Base-by-base conservation (phyloP, 768 basidiomycete species). In the Auriscalpium microsporum region DNA sequence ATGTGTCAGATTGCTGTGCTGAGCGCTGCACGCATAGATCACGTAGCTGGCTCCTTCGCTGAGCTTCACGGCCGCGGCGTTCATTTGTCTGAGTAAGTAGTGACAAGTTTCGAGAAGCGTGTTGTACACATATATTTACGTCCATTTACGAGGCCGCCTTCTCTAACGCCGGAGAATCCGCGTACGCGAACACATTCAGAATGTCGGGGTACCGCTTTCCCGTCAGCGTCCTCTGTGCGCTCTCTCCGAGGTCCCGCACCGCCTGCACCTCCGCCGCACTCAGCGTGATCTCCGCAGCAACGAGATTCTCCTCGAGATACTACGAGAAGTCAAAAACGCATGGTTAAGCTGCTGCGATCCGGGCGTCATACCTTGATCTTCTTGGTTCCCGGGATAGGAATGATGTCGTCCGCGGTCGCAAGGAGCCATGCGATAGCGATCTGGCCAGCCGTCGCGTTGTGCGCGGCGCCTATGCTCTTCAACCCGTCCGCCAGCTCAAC, bases 261-360 rank as follows among this genome's bases (percentile, higher is more conserved):
- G 40, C 40, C 40, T 42, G 14, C 40, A 42, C 14, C 40, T 42
- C 40, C 40, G 13, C 40, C 14, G 13, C 40, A 17, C 40, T 42
- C 40, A 42, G 8, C 40, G 13, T 42, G 40, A 42, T 5, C 8
- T 64, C 57, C 1, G 64, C 62, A 3, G 75, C 72, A 0, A 50
- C 70, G 23, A 75, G 34, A 47, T 81, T 81, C 57, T 81, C 78
- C 19, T 74, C 63, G 7, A 80, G 68, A 47, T 73, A 72, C 75
- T 74, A 51, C 28, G 28, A 28, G 7, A 7, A 28, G 28, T 7
- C 28, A 28, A 28, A 1, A 8, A 37, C 53, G 8, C 17, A 10
- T 11, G 11, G 4, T 3, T 42, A 5, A 56, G 36, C 36, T 14
- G 13, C 28, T 28, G 28, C 40, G 8, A 8, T 17, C 8, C 28